Base-by-base conservation (phyloP, 176 grass and related monocot genomes). In the Ensete ventricosum region DNA sequence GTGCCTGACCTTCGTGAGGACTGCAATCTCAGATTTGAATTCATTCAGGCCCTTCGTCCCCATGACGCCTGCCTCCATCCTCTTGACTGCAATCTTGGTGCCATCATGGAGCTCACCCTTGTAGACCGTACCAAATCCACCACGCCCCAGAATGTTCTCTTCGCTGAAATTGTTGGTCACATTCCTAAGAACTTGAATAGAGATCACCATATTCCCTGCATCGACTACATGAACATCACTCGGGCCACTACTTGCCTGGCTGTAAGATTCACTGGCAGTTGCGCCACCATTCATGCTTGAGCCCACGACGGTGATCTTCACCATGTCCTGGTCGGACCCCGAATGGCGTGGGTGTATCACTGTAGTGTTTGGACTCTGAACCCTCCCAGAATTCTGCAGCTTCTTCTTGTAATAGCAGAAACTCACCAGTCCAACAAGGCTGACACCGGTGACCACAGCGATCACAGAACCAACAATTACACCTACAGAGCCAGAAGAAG, bases 51-150 rank as follows among this genome's bases (percentile, higher is more conserved):
- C 72, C 53, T 76, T 76, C 2, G 62, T 50, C 1, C 64, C 72
- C 26, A 52, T 57, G 11, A 54, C 53, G 53, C 65, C 70, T 12
- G 48, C 53, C 26, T 68, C 73, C 80, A 82, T 82, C 24, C 80
- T 73, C 53, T 82, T 82, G 49, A 82, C 80, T 19, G 80, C 80
- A 4, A 82, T 69, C 72, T 58, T 82, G 11, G 80, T 69, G 20
- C 80, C 80, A 25, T 82, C 73, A 25, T 76, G 26, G 62, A 82
- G 73, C 63, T 76, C 72, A 16, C 80, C 80, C 52, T 69, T 76
- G 62, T 82, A 82, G 51, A 82, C 80, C 14, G 62, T 76, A 12
- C 80, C 80, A 50, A 82, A 82, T 10, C 80, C 80, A 11, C 80
- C 80, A 1, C 73, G 53, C 34, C 80, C 80, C 27, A 82, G 50